These are phyloP conservation scores for Phlyctochytrium arcticum DNA, from an alignment of 192 early-diverging fungal genomes.

Conservation along the genomic window DNA sequence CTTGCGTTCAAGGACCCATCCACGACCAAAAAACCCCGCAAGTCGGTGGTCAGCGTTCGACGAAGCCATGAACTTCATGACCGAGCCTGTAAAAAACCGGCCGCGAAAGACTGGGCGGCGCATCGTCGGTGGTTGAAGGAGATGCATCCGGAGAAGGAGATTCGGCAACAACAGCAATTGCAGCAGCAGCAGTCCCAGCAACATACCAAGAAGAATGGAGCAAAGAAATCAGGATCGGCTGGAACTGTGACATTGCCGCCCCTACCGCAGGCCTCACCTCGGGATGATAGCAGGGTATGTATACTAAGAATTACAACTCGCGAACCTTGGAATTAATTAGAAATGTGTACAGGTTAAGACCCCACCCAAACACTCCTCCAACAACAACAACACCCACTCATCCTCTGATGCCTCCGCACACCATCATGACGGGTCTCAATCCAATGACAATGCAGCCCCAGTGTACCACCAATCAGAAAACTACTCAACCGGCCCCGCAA, in stretches of 20 bases:
- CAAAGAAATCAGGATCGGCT: not conserved
- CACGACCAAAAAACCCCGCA: not conserved
- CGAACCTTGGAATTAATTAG: no score
- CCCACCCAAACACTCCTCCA: no score
- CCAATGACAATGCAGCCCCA: no score
- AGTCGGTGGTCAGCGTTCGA: not conserved
- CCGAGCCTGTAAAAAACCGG: slow-evolving; percentile 4
- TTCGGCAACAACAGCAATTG: not conserved
- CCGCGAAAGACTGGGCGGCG: not conserved
- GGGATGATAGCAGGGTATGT: no score
- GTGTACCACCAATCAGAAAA: no score
- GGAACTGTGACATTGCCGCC: not conserved
- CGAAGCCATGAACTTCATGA: slow-evolving; percentile 6
- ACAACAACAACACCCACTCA: no score
- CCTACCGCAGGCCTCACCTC: not conserved
- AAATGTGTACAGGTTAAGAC: no score
- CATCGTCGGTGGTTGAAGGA: not conserved
- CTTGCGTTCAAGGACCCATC: slow-evolving; percentile 30
- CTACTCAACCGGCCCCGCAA: no score
- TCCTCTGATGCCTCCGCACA: no score
- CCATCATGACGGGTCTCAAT: no score
- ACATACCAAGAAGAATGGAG: not conserved
- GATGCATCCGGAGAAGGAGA: not conserved
- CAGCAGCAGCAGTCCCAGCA: not conserved
- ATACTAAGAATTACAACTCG: no score